Evolutionary conservation across 805 yeast genomes (phyloP), one percentile per base, ranked within the genome.

Genomic region (Schizosaccharomyces cryophilus): DNA sequence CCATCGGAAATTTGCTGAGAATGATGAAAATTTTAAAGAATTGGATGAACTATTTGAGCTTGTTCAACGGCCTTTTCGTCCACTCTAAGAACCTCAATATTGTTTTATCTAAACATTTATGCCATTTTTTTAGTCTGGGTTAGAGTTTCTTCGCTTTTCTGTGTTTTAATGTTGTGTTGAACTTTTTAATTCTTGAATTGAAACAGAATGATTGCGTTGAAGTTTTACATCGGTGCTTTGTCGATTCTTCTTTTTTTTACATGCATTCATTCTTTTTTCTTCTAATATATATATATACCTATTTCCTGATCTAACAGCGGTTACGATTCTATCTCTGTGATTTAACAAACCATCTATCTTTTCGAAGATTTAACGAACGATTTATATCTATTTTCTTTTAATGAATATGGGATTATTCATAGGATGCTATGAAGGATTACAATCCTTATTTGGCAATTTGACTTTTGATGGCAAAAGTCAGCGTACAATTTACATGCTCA

Each of bases 1-100:
- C 64, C 98, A 90, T 69, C 75, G 84, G 60, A 78, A 80, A 61
- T 89, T 87, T 73, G 96, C 96, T 2, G 72, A 74, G 55, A 80
- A 84, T 65, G 81, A 80, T 66, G 69, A 72, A 15, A 86, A 88
- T 69, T 90, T 89, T 71, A 76, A 72, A 59, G 85, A 83, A 55
- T 85, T 90, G 64, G 96, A 90, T 72, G 73, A 76, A 4, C 74
- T 89, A 65, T 84, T 89, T 60, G 73, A n/a, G 7, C 47, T 35
- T 13, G 29, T 56, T 9, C 47, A 56, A 24, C 42, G 60, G 13
- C 60, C 60, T 24, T 51, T 51, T 17, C n/a, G 30, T 21, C 56
- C 56, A 11, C 35, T 19, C 15, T 51, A n/a, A 29, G 29, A 42
- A 11, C 1, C 6, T 45, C 21, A 24, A n/a, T 3, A 19, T 5